phyloP scores from a whole-genome alignment of 345 rosid genomes.

The Pistacia vera region DNA sequence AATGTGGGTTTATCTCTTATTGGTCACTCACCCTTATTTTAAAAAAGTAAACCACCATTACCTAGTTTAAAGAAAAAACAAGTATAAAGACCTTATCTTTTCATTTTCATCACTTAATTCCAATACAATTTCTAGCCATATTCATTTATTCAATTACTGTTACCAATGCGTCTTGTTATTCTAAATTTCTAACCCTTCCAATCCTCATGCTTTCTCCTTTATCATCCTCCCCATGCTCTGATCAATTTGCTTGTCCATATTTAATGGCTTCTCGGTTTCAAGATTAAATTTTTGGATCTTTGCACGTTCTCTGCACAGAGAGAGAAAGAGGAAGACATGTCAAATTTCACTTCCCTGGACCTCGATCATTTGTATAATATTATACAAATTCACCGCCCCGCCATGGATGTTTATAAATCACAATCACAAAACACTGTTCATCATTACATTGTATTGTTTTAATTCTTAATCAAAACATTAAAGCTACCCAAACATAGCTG shows the following conservation, averaged over 20 bases:
- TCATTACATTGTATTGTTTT: neutral
- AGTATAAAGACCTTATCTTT: conserved; percentile 17
- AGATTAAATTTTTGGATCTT: neutral
- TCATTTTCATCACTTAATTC: conserved; percentile 14
- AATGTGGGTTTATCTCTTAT: conserved; percentile 24
- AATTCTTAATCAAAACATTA: neutral
- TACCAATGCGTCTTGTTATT: conserved; percentile 51
- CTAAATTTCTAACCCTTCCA: conserved; percentile 32
- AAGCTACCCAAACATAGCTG: neutral
- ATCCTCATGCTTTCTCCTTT: conserved; percentile 17
- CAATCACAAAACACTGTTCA: neutral
- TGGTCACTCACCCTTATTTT: conserved; percentile 22
- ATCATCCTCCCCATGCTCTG: conserved; percentile 9
- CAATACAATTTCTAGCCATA: conserved; percentile 23
- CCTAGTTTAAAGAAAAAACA: neutral
- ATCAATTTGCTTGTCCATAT: conserved; percentile 23
- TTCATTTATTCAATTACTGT: conserved; percentile 31
- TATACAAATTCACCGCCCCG: no score
- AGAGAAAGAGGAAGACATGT: no score
- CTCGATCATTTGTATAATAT: neutral
- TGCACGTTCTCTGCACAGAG: no score
- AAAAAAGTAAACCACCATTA: neutral
- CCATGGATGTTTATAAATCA: neutral
- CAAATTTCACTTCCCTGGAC: no score
- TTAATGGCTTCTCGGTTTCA: neutral